Percentiles rank a stretch among this genome's conserved stretches.
phyloP scores from a whole-genome alignment of 2,329 filamentous ascomycete genomes.

The Sordariomycetes sp. region DNA sequence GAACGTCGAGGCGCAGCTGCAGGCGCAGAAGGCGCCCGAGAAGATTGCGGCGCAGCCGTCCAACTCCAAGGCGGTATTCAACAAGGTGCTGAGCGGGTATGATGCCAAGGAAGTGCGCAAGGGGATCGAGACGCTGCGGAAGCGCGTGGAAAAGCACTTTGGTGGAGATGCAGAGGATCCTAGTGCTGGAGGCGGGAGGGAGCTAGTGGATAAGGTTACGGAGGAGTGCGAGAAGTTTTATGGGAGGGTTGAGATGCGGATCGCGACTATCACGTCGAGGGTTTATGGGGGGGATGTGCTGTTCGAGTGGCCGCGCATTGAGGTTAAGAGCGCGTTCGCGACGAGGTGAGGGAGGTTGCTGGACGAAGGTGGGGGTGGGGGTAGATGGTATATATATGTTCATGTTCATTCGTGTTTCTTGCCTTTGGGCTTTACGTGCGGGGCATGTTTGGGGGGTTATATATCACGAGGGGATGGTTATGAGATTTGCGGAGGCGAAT shows the following conservation, averaged over 20 bases:
- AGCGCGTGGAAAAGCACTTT: conserved; percentile 95
- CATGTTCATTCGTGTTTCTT: neutral
- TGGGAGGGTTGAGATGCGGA: conserved; percentile 44
- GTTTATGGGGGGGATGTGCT: conserved; percentile 52
- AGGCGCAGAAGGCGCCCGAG: conserved; percentile 42
- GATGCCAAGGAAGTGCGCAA: conserved; percentile 78
- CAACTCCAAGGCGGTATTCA: conserved; percentile 70
- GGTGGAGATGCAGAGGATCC: conserved; percentile 81
- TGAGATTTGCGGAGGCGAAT: neutral
- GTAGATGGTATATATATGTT: neutral
- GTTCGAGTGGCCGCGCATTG: conserved; percentile 52
- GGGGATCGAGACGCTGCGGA: conserved; percentile 79
- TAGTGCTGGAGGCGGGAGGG: conserved; percentile 56
- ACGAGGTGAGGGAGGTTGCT: neutral
- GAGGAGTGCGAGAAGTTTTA: conserved; percentile 51
- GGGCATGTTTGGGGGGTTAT: neutral
- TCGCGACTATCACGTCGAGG: conserved; percentile 44
- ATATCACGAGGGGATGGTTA: neutral
- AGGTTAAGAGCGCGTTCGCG: conserved; percentile 45
- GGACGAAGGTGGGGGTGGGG: no score
- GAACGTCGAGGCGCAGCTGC: conserved; percentile 64
- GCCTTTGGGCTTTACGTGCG: neutral
- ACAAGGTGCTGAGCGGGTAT: conserved; percentile 70
- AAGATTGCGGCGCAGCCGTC: conserved; percentile 68
- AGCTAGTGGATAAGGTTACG: conserved; percentile 43